Base-by-base conservation (phyloP, 768 basidiomycete genomes). In the Agaricus subrufescens region DNA sequence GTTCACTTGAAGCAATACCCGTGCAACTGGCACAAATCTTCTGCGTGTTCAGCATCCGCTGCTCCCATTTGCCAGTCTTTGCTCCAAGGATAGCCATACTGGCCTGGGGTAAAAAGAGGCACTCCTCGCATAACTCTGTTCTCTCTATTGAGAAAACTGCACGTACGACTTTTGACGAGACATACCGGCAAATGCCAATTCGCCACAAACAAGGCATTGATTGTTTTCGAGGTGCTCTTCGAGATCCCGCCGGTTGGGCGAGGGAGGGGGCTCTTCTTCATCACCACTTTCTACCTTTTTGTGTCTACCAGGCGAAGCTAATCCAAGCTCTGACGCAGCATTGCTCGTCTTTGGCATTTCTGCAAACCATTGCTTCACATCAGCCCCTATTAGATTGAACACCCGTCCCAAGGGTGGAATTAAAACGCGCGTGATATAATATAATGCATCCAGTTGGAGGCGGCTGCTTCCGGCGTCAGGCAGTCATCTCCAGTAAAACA, bases 331-430 rank as follows among this genome's bases (percentile, higher is more conserved):
- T 56, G 46, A 66, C 5, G 57, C 23, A 25, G 29, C 25, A 25
- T 50, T 50, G 25, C 45, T 56, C 3, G 42, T 72, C 66, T 84
- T 85, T 1, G 92, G 90, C 92, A 95, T 94, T 29, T 87, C 85
- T 48, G 87, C 78, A 65, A 84, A 98, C 96, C 96, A 98, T 43
- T 77, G 74, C 51, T 80, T 79, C 27, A 96, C 86, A 66, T 97
- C 89, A 8, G 88, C 93, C 14, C 96, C 95, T 34, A 95, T 77
- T 25, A 98, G 82, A 58, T 88, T 93, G 75, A 98, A 92, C 45
- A 99, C 82, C 46, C 97, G 82, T 57, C 91, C 89, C 60, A 99
- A 67, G 0, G 96, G 94, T 8, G 92, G 93, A 44, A 98, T 92
- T 46, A 98, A 77, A 14, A 94, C 85, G 45, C 82, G 77, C 0